phyloP scores from a whole-genome alignment of 441 rosid genomes.

The Geranium incanum region DNA sequence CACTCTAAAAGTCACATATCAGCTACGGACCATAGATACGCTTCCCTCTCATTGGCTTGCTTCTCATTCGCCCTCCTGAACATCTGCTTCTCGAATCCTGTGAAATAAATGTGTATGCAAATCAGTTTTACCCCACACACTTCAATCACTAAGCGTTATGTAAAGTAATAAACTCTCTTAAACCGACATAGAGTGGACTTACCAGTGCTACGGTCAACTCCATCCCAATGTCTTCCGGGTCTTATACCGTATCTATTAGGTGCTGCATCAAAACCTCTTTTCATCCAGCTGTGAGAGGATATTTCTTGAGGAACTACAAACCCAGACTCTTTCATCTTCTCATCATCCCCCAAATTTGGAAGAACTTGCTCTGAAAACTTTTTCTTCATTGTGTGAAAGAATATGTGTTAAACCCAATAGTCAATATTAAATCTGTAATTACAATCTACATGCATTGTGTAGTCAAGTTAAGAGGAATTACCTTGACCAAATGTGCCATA shows the following conservation, averaged over 20 bases:
- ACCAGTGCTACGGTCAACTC: conserved; percentile 87
- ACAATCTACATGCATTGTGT: not conserved
- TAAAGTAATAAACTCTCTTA: not conserved
- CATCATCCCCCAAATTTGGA: conserved; percentile 65
- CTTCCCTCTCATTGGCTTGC: conserved; percentile 75
- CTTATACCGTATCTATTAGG: conserved; percentile 73
- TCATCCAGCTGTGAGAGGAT: conserved; percentile 79
- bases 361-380: conserved; percentile 39
- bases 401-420: conserved; percentile 2
- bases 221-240: conserved; percentile 99
- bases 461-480: conserved; percentile 20
- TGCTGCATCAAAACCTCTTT: conserved; percentile 69
- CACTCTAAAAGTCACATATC: conserved; percentile 50
- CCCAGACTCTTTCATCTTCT: conserved; percentile 85
- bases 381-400: conserved; percentile 37
- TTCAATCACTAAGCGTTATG: not conserved
- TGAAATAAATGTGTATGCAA: conserved; percentile 13
- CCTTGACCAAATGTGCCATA: conserved; percentile 93
- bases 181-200: conserved; percentile 14
- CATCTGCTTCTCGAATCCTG: conserved; percentile 70
- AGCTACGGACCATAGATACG: conserved; percentile 86
- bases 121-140: conserved; percentile 1
- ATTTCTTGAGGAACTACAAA: conserved; percentile 73
- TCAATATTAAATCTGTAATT: not conserved
- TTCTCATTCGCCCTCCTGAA: conserved; percentile 61